Base-by-base conservation (phyloP, 169 alveolate genomes). In the Eimeria praecox region DNA sequence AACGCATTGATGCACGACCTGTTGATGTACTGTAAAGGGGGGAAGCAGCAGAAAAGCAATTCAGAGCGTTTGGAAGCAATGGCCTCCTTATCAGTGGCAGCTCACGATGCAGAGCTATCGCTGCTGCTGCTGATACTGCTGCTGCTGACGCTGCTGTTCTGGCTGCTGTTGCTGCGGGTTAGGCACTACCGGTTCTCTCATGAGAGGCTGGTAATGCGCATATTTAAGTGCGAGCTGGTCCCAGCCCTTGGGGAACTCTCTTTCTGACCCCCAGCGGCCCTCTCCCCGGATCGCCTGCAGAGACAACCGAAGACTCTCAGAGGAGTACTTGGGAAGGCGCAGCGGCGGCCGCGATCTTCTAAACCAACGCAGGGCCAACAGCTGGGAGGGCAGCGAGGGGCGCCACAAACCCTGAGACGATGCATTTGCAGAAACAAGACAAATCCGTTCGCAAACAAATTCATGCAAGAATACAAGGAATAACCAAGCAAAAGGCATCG, bases 221-320 rank as follows among this genome's bases (percentile, higher is more conserved):
- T 97, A 97, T 90, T 97, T 97, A 62, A 98, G 97, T 73, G 98
- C 96, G 56, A 95, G 97, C 73, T 98, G 99, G 83, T 98, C 99
- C 96, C 98, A 98, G n/a, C 99, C 99, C 87, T 97, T 97, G 22
- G 98, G 98, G 89, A 97, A 98, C 59, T 97, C 97, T 22, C 96
- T 78, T 90, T 98, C 99, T 66, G 97, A 97, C 44, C 99, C 99
- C 99, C 99, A 98, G 54, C 99, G 97, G 69, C 99, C 98, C 59
- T 97, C 96, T 22, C 99, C 99, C 73, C 97, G 96, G 38, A 98
- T 97, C n/a, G 98, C 98, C 69, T 97, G 98, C 52, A 97, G 96
- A 91, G 97, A 97, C 95, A 98, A 95, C 75, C 96, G 95, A 64
- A 98, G 97, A 52, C 98, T 97, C 95, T 96, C 97, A 66, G 98